Evolutionary conservation across 306 rosid genomes (phyloP).

Genomic region (Pterocarpus santalinus): DNA sequence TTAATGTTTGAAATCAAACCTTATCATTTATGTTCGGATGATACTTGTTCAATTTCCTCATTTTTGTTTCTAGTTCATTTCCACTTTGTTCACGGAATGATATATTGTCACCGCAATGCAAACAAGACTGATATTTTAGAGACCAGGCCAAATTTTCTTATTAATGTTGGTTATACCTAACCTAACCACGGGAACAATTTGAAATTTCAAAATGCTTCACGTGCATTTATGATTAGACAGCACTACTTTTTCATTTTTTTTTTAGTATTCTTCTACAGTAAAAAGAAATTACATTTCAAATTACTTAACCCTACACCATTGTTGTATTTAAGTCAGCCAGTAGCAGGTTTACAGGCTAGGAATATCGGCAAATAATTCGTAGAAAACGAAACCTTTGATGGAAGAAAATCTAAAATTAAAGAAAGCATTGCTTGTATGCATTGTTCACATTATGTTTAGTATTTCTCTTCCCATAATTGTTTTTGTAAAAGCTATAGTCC

Average conservation of each 20-base stretch:
- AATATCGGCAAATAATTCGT: background rate
- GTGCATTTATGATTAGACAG: constrained; percentile 36
- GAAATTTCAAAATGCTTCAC: constrained; percentile 35
- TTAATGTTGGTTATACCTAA: constrained; percentile 44
- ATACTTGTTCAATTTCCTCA: background rate
- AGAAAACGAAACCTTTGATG: background rate
- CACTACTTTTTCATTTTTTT: constrained; percentile 19
- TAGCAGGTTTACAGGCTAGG: background rate
- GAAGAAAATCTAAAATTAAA: background rate
- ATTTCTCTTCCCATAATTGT: no score
- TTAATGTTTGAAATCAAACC: constrained; percentile 12
- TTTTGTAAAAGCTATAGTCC: no score
- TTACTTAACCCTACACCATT: constrained; percentile 1
- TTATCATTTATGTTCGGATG: background rate
- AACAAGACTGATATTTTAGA: background rate
- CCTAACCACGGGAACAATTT: constrained; percentile 36
- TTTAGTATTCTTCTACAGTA: constrained; percentile 1
- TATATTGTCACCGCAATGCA: constrained; percentile 9
- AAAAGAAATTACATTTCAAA: background rate
- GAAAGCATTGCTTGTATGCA: background rate
- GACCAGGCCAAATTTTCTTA: constrained; percentile 37
- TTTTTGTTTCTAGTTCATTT: background rate
- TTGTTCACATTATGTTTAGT: background rate
- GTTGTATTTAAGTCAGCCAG: constrained; percentile 5
- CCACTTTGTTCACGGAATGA: constrained; percentile 11